Conservation (phyloP, 345 rosid genomes). For the Noccaea bulbosa region DNA sequence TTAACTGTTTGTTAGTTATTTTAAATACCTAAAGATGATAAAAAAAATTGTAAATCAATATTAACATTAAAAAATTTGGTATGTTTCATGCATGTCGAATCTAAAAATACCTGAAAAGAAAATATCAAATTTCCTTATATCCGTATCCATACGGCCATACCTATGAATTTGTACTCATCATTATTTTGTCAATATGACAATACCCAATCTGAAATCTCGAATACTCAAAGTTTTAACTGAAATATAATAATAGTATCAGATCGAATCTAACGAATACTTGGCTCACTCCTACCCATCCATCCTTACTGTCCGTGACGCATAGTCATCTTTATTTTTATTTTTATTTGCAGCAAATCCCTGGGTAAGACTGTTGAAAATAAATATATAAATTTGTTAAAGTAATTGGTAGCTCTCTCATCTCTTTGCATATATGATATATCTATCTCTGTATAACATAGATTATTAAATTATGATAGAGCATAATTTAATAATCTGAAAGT, state of each 20-base stretch:
- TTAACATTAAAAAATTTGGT: not conserved
- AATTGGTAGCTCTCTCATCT: not conserved
- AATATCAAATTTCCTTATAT: too few relatives aligned
- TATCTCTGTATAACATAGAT: not conserved
- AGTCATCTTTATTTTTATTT: not conserved
- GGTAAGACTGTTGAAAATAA: not conserved
- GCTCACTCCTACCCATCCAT: not conserved
- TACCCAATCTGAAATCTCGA: conserved; percentile 6
- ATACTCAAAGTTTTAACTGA: not conserved
- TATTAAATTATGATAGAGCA: too few relatives aligned
- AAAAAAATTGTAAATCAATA: not conserved
- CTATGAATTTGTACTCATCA: conserved; percentile 16
- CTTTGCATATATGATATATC: not conserved
- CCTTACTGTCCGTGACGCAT: conserved; percentile 14
- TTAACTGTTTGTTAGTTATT: not conserved
- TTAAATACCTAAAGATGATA: not conserved
- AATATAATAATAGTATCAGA: not conserved
- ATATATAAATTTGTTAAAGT: conserved; percentile 1
- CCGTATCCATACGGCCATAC: conserved; percentile 27
- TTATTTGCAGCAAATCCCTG: not conserved
- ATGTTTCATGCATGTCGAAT: not conserved
- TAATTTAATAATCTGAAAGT: too few relatives aligned
- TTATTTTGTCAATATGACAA: conserved; percentile 17
- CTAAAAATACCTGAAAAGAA: not conserved
- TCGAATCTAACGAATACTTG: not conserved